Base-by-base conservation (phyloP, 495 filamentous ascomycete genomes). In the Annulohypoxylon maeteangense region DNA sequence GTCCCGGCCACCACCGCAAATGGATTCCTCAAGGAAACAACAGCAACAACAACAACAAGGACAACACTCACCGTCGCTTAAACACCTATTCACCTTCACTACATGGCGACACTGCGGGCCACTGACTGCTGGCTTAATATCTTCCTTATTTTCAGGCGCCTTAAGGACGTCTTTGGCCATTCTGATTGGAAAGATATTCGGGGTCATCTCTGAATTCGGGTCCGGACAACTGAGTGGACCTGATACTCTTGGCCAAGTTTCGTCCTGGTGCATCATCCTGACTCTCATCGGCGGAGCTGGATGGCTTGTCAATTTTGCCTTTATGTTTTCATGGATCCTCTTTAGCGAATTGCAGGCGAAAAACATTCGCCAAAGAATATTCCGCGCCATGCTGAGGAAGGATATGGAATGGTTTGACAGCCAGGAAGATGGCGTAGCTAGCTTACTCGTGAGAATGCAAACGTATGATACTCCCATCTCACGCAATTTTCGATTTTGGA, bases 361-460 rank as follows among this genome's bases (percentile, higher is more conserved):
- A 40, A 83, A 78, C 20, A 89, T 88, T 22, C 87, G 93, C 25
- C 81, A 84, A 29, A 82, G 75, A 25, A 74, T 97, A 2, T 97
- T 97, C 71, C 71, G 79, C 1, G 87, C 86, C 2, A 78, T 98
- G 16, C 71, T 96, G 20, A 74, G 82, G 14, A 94, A 91, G 75
- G 88, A 94, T 29, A 86, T 96, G 64, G 84, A 83, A 56, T 99
- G 95, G 93, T 98, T 92, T 72, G 93, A 98, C 75, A 81, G 82
- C 42, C 82, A 90, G 44, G 81, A 84, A 68, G 86, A 91, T 70
- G 95, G 94, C 4, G 86, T 93, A 36, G 87, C 87, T 3, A 90
- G 91, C 8, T 82, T 97, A 42, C 75, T 95, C 14, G 88, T 89
- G 12, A 81, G 87, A 44, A 79, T 93, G 10, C 90, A 95, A 81